phyloP scores from a whole-genome alignment of 306 rosid genomes.

The Cicer pinnatifidum region DNA sequence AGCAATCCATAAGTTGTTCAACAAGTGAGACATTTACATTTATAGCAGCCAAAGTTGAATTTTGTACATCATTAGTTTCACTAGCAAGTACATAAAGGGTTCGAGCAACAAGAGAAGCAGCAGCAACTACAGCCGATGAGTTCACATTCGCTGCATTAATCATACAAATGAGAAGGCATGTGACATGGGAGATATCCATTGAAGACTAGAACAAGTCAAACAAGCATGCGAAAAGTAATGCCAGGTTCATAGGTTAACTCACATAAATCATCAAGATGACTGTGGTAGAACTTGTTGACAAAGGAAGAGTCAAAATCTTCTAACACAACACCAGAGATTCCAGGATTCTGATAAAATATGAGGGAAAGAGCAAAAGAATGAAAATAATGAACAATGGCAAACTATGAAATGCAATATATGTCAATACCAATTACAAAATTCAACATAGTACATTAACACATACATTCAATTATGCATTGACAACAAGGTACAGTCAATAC shows the following conservation, averaged over 20 bases:
- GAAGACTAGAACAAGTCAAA: slow-evolving; percentile 24
- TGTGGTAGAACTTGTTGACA: slow-evolving; percentile 80
- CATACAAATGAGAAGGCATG: slow-evolving; percentile 38
- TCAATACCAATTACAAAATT: slow-evolving; percentile 33
- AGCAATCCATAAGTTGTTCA: slow-evolving; percentile 77
- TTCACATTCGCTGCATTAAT: slow-evolving; percentile 72
- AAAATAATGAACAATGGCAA: slow-evolving; percentile 27
- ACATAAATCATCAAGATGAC: slow-evolving; percentile 86
- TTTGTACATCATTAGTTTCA: slow-evolving; percentile 52
- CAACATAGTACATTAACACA: slow-evolving; percentile 14
- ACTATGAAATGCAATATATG: slow-evolving; percentile 30
- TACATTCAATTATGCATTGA: slow-evolving; percentile 14
- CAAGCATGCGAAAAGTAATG: slow-evolving; percentile 19
- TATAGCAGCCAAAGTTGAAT: slow-evolving; percentile 63
- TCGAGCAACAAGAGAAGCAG: slow-evolving; percentile 90
- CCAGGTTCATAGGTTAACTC: slow-evolving; percentile 46
- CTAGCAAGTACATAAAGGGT: slow-evolving; percentile 79
- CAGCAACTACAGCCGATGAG: slow-evolving; percentile 82
- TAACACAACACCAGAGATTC: slow-evolving; percentile 66
- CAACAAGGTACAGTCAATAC: slow-evolving; percentile 19
- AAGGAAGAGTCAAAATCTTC: slow-evolving; percentile 85
- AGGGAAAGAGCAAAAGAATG: slow-evolving; percentile 2
- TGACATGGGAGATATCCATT: slow-evolving; percentile 17
- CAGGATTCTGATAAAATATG: slow-evolving; percentile 55
- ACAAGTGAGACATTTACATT: slow-evolving; percentile 80